These are phyloP conservation scores for Vitis labrusca DNA, from an alignment of 164 flowering plant genomes.

Conservation along the genomic window DNA sequence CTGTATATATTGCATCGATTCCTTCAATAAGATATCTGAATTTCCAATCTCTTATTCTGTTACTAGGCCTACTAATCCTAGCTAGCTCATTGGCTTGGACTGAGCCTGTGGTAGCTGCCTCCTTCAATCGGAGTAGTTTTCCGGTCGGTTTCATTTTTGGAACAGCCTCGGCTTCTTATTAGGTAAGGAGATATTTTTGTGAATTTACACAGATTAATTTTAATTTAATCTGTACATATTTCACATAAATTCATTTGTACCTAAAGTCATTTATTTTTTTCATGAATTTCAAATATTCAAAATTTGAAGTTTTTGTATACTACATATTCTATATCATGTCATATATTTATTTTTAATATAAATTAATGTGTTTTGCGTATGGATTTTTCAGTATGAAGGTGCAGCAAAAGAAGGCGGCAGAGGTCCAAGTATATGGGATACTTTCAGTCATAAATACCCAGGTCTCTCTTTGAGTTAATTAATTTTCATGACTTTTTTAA, in stretches of 20 bases:
- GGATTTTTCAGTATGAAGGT: constrained; percentile 20
- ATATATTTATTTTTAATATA: no score
- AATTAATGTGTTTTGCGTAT: no score
- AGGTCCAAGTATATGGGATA: constrained; percentile 15
- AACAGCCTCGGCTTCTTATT: constrained; percentile 26
- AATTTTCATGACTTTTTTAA: no score
- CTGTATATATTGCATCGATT: no score
- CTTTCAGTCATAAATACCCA: constrained; percentile 1
- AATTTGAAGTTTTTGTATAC: neutral
- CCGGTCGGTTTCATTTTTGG: constrained; percentile 31
- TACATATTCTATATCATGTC: neutral
- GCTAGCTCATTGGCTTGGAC: no score
- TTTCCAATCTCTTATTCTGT: no score
- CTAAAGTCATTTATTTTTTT: neutral
- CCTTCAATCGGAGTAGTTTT: constrained; percentile 23
- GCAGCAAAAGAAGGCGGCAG: constrained; percentile 12
- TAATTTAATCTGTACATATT: neutral
- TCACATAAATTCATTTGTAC: neutral
- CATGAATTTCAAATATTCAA: neutral
- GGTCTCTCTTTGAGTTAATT: neutral
- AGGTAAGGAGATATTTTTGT: constrained; percentile 10
- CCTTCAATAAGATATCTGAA: no score
- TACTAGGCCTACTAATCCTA: no score
- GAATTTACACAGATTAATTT: neutral
- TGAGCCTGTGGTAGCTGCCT: neutral